phyloP scores from a whole-genome alignment of 176 grass and related monocot species.

The Secale cereale region DNA sequence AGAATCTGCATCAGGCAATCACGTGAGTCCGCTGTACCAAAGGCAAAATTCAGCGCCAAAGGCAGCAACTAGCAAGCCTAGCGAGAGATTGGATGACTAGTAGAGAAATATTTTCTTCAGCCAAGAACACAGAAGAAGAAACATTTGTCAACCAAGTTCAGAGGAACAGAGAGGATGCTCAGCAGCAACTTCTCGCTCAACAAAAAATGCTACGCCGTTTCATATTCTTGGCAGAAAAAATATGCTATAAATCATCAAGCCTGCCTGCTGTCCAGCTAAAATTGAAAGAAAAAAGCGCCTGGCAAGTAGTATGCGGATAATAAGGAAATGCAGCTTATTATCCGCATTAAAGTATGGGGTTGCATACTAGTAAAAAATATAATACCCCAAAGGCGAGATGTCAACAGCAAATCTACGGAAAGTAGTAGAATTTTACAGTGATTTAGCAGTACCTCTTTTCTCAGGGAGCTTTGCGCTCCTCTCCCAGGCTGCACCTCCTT shows the following conservation, averaged over 20 bases:
- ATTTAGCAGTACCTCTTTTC: constrained; percentile 74
- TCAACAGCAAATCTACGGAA: background rate
- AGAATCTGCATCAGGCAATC: constrained; percentile 57
- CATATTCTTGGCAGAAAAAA: background rate
- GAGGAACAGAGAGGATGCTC: background rate
- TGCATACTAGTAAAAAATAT: background rate
- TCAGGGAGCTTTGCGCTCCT: constrained; percentile 54
- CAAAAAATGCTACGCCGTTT: background rate
- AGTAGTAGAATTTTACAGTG: background rate
- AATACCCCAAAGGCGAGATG: background rate
- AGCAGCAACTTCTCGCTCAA: background rate
- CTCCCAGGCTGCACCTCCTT: constrained; percentile 38
- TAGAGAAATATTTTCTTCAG: background rate
- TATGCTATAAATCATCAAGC: background rate
- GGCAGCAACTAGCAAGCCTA: background rate
- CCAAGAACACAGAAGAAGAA: background rate
- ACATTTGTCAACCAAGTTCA: background rate
- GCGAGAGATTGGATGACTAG: background rate
- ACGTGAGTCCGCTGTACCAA: constrained; percentile 5
- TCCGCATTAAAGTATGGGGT: background rate
- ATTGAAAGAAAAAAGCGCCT: background rate
- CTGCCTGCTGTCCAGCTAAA: background rate
- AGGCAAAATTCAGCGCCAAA: background rate
- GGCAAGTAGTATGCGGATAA: background rate
- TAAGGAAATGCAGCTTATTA: background rate